Base-by-base conservation (phyloP, 345 rosid genomes). In the Murraya paniculata region DNA sequence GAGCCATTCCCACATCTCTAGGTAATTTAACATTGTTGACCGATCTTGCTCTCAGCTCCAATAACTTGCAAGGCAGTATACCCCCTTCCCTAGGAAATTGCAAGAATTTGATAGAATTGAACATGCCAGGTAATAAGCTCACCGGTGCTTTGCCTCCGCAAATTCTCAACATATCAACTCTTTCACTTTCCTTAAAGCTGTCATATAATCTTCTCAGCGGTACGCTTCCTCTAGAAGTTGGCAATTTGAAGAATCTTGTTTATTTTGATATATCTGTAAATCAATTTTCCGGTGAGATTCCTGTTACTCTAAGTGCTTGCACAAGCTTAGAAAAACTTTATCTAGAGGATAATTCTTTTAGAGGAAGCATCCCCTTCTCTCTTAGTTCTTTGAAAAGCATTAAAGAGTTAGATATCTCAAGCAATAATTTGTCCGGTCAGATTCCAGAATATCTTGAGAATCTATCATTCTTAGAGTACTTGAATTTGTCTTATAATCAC, bases 401-500 rank as follows among this genome's bases (percentile, higher is more conserved):
- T 41, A 11, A 10, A 41, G 50, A 41, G 50, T 41, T 41, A 41
- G 50, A 41, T 41, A 11, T 41, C 0, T 41, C 50, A 41, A 41
- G 50, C 4, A 41, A 41, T 11, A 11, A 41, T 41, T 41, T 41
- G 50, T 41, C 50, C 16, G 50, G 50, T 41, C 16, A 41, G 11
- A 41, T 41, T 41, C 16, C 50, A 41, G 50, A 41, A 41, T 41
- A 41, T 41, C 45, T 9, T 2, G 45, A 39, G 45, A 39, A 39
- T 39, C 45, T 39, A 39, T 39, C 45, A 39, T 39, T 33, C 55
- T 48, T 68, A 27, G 36, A 33, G 24, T 22, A 64, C 38, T 64
- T 78, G 35, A 77, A 81, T 38, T 45, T 81, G 22, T 78, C 78
- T 7, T 76, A 60, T 45, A 76, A 71, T 56, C 19, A 64, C 33